A percentile compares a stretch with the other conserved stretches of the same genome.
phyloP scores from a whole-genome alignment of 2,329 filamentous ascomycete species.

The Cladosporium sp. region DNA sequence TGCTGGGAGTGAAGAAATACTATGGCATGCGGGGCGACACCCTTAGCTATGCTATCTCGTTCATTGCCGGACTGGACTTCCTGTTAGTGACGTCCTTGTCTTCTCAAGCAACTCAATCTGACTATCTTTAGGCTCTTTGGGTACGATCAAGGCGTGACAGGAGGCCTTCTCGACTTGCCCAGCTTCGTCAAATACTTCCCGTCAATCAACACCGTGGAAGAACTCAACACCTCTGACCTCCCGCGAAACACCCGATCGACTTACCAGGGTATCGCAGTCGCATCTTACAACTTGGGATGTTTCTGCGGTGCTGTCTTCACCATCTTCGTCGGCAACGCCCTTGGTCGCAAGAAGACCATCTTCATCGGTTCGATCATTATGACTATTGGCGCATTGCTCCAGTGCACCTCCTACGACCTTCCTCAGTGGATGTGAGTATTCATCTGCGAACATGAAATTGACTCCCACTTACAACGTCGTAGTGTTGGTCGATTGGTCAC shows the following conservation, averaged over 20 bases:
- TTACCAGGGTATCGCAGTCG: constrained; percentile 13
- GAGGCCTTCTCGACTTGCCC: constrained; percentile 37
- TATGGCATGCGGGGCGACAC: constrained; percentile 37
- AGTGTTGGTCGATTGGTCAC: constrained; percentile 42
- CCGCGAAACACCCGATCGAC: constrained; percentile 3
- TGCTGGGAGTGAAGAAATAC: constrained; percentile 23
- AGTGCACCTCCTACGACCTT: constrained; percentile 40
- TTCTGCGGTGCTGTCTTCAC: constrained; percentile 42
- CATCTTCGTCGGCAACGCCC: constrained; percentile 43
- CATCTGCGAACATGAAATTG: neutral
- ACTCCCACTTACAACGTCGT: constrained; percentile 35
- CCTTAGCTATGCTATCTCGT: constrained; percentile 38
- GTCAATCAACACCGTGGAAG: constrained; percentile 29
- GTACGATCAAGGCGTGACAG: constrained; percentile 37
- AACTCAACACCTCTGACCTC: constrained; percentile 8
- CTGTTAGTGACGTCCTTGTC: constrained; percentile 15
- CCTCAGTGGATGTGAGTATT: constrained; percentile 36
- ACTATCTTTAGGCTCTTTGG: constrained; percentile 6
- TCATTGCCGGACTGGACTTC: constrained; percentile 40
- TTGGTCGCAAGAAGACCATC: constrained; percentile 46
- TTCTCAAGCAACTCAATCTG: neutral
- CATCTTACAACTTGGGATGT: constrained; percentile 34
- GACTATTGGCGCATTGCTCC: constrained; percentile 42
- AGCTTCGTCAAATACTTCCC: constrained; percentile 37
- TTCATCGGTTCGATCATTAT: constrained; percentile 44